Conservation (phyloP, 2,329 filamentous ascomycete species). For the Pyrenochaeta sp. region DNA sequence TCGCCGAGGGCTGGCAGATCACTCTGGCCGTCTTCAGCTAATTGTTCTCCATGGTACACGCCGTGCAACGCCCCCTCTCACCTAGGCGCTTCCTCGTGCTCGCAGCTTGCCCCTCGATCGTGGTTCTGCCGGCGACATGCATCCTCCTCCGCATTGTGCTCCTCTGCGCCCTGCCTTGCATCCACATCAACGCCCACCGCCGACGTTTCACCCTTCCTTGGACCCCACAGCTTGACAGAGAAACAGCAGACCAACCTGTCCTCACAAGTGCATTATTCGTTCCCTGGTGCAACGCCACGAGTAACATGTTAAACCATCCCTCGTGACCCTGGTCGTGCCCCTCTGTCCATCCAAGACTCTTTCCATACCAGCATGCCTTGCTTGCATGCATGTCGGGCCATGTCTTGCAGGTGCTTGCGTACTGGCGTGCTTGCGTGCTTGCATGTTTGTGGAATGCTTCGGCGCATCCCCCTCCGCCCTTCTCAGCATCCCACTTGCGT, state of each 20-base stretch:
- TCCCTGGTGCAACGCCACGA: conserved; percentile 21
- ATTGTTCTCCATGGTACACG: too few relatives aligned
- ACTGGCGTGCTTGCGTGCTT: not conserved
- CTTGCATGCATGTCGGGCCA: conserved; percentile 1
- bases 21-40: too few relatives aligned
- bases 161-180: conserved; percentile 38
- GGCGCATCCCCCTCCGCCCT: not conserved
- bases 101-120: conserved; percentile 24
- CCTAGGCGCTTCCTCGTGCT: conserved; percentile 43
- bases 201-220: conserved; percentile 28
- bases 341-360: conserved; percentile 11
- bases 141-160: conserved; percentile 31
- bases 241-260: too few relatives aligned
- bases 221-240: conserved; percentile 22
- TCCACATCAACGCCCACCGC: conserved; percentile 27
- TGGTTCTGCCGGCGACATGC: conserved; percentile 21
- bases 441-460: not conserved
- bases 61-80: too few relatives aligned
- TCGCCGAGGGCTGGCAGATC: too few relatives aligned
- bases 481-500: not conserved
- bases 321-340: conserved; percentile 20
- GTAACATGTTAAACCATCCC: conserved; percentile 19
- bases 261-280: too few relatives aligned
- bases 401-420: not conserved
- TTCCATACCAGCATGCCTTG: conserved; percentile 7